Base-by-base conservation (phyloP, 1,284 basidiomycete genomes). In the Ganoderma resinaceum region DNA sequence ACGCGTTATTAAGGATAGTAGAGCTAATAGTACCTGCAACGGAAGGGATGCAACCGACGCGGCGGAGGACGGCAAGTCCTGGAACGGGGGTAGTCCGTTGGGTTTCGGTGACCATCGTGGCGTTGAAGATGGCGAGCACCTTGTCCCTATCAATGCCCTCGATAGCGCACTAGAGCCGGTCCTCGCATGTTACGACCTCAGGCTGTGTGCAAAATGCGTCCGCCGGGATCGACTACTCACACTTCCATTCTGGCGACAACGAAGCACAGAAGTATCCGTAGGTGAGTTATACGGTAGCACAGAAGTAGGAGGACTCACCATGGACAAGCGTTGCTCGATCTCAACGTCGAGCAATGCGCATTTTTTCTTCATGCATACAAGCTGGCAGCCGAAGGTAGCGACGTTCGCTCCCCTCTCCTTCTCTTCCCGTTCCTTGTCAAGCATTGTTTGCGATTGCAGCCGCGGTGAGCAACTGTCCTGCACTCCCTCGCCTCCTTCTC, bases 121-220 rank as follows among this genome's bases (percentile, higher is more conserved):
- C n/a, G n/a, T n/a, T 86, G 80, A 95, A 95, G 5, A 90, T 87
- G 62, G 96, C 81, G 60, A 95, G 84, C 12, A 96, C 83, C 62
- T 89, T 87, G 76, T 94, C 90, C 55, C 82, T 83, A 72, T 89
- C 89, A 31, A 95, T 87, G 37, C 94, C 94, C 77, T 95, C 91
- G 18, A 96, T 85, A 20, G 83, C 80, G 77, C 89, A 92, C 14
- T 87, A 86, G 16, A 95, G 80, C 43, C 83, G 80, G 3, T 83
- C 81, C 81, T 95, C 89, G 70, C 89, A 86, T 5, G 81, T 84
- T 0, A 80, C 77, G 12, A 94, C 79, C 73, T 95, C 91, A 0
- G 87, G 85, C 0, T 83, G 79, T 16, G 89, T 81, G 37, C 81
- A 79, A 1, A 86, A 81, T 20, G 89, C 88, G 75, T 91, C 79